Evolutionary conservation across 192 early-diverging fungal species (phyloP).

Genomic region (Gaertneriomyces semiglobifer): DNA sequence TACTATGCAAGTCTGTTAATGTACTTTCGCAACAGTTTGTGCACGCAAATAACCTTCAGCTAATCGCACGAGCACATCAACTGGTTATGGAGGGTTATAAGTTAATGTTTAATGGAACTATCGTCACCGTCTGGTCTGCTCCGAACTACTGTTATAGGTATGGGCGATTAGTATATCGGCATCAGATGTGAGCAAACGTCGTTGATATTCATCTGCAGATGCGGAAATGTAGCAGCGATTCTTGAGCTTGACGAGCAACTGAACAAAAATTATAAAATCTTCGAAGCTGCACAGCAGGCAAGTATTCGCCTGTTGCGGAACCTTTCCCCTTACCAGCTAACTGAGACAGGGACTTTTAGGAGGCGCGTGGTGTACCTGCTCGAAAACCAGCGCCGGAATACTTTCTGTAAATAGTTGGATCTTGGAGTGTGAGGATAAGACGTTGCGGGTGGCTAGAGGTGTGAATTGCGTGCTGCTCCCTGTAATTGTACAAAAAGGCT

Average conservation of each 20-base stretch:
- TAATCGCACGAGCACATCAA: slow-evolving; percentile 81
- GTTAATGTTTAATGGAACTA: slow-evolving; percentile 90
- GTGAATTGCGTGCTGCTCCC: too few relatives aligned
- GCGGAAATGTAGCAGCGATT: slow-evolving; percentile 97
- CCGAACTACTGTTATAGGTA: slow-evolving; percentile 98
- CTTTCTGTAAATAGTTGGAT: slow-evolving; percentile 65
- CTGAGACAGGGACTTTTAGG: slow-evolving; percentile 43
- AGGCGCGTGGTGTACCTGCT: slow-evolving; percentile 71
- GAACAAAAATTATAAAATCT: slow-evolving; percentile 84
- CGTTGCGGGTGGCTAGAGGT: too few relatives aligned
- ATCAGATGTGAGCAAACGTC: not conserved
- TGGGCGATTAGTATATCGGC: not conserved
- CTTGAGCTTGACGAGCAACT: slow-evolving; percentile 89
- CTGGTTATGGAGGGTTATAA: slow-evolving; percentile 98
- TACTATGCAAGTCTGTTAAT: not conserved
- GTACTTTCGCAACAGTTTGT: slow-evolving; percentile 38
- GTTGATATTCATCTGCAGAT: slow-evolving; percentile 46
- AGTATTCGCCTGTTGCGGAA: not conserved
- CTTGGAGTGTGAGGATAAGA: not conserved
- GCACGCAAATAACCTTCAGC: slow-evolving; percentile 57
- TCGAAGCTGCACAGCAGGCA: slow-evolving; percentile 88
- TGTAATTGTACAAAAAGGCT: not conserved
- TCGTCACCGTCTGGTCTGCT: slow-evolving; percentile 98
- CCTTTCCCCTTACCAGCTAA: not conserved
- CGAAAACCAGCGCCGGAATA: slow-evolving; percentile 92